phyloP scores from a whole-genome alignment of 441 rosid species.

The Flueggea neowawraea region DNA sequence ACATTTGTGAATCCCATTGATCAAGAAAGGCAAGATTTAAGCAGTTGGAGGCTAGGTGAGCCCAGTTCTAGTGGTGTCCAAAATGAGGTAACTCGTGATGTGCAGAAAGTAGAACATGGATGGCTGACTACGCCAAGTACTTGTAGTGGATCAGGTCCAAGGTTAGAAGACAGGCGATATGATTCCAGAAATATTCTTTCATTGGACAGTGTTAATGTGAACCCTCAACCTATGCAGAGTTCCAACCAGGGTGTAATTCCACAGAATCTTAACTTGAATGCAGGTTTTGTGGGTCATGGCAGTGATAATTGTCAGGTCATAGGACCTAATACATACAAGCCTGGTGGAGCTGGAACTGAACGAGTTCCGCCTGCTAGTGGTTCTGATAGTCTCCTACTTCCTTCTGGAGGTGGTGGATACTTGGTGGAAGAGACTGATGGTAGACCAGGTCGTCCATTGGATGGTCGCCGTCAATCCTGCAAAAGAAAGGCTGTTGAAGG shows the following conservation, averaged over 20 bases:
- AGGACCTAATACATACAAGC: slow-evolving; percentile 32
- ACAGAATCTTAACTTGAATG: slow-evolving; percentile 60
- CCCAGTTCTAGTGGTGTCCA: slow-evolving; percentile 42
- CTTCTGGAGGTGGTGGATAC: slow-evolving; percentile 42
- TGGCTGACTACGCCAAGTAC: slow-evolving; percentile 35
- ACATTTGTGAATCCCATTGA: slow-evolving; percentile 39
- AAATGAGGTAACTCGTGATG: slow-evolving; percentile 31
- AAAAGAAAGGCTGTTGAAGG: slow-evolving; percentile 86
- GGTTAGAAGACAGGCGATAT: slow-evolving; percentile 38
- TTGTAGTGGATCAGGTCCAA: slow-evolving; percentile 28
- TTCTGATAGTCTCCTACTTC: slow-evolving; percentile 27
- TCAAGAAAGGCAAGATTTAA: slow-evolving; percentile 47
- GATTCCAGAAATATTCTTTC: slow-evolving; percentile 30
- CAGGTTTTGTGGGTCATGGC: slow-evolving; percentile 45
- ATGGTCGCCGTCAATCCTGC: slow-evolving; percentile 57
- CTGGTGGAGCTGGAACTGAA: slow-evolving; percentile 35
- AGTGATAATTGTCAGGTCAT: slow-evolving; percentile 32
- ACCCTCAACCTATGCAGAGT: slow-evolving; percentile 31
- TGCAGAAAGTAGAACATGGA: slow-evolving; percentile 33
- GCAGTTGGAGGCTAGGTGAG: slow-evolving; percentile 53
- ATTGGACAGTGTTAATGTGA: slow-evolving; percentile 27
- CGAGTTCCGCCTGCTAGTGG: slow-evolving; percentile 23
- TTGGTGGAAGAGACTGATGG: slow-evolving; percentile 34
- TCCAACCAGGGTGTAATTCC: slow-evolving; percentile 29
- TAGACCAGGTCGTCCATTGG: slow-evolving; percentile 48